These are phyloP conservation scores for Epichloe glyceriae DNA, from an alignment of 2,329 filamentous ascomycete genomes.

Conservation along the genomic window DNA sequence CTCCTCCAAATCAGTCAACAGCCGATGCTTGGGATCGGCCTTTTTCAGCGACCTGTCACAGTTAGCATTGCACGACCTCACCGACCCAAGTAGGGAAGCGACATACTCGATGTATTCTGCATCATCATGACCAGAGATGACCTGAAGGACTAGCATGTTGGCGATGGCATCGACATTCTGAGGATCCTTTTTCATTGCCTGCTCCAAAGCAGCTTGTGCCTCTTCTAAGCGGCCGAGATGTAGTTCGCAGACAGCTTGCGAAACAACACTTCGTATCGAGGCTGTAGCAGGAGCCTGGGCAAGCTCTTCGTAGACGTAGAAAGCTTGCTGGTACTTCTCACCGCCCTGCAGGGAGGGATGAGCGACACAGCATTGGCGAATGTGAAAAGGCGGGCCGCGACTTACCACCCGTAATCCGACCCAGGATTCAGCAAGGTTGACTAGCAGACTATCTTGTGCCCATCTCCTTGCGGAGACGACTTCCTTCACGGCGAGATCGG, in stretches of 20 bases:
- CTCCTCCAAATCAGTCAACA: slow-evolving; percentile 63
- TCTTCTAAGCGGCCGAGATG: slow-evolving; percentile 83
- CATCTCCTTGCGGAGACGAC: slow-evolving; percentile 76
- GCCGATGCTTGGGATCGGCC: slow-evolving; percentile 51
- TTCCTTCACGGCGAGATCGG: slow-evolving; percentile 83
- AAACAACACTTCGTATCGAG: slow-evolving; percentile 62
- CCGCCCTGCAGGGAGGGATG: slow-evolving; percentile 50
- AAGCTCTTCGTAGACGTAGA: slow-evolving; percentile 95
- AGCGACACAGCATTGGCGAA: slow-evolving; percentile 8
- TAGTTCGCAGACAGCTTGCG: slow-evolving; percentile 82
- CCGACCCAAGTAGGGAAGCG: accelerated
- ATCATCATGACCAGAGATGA: slow-evolving; percentile 60
- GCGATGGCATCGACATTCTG: slow-evolving; percentile 63
- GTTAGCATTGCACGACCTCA: slow-evolving; percentile 12
- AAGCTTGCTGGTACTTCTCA: slow-evolving; percentile 90
- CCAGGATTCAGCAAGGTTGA: slow-evolving; percentile 94
- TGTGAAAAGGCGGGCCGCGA: background rate
- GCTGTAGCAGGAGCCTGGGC: slow-evolving; percentile 76
- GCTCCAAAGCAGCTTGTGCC: slow-evolving; percentile 72
- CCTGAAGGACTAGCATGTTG: slow-evolving; percentile 68
- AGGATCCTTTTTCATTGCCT: slow-evolving; percentile 64
- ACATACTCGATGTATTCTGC: slow-evolving; percentile 49
- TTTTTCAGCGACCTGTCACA: slow-evolving; percentile 39
- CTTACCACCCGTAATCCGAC: slow-evolving; percentile 72
- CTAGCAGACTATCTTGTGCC: slow-evolving; percentile 87